Evolutionary conservation across 805 yeast species (phyloP), one percentile per base, ranked within the genome.

Genomic region (Pichia ethanolica): DNA sequence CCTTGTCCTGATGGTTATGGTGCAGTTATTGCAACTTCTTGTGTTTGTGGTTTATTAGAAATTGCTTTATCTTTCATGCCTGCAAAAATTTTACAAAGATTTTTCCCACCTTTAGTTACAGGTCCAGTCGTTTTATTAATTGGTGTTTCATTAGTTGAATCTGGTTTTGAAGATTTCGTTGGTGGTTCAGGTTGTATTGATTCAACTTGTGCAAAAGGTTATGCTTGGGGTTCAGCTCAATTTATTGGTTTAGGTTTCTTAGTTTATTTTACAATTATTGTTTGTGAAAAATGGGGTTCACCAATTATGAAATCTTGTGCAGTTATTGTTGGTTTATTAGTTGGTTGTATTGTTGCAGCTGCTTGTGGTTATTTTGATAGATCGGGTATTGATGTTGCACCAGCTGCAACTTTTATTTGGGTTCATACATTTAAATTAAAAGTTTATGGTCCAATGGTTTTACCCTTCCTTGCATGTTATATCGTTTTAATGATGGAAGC

Each of bases 291-390:
- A 63, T 89, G 85, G 76, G 97, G 97, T 30, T 81, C 97, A 25
- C 97, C 97, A 48, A 85, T 89, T 60, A 86, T 89, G 93, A 88
- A 86, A 63, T 86, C 95, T 2, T 89, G 96, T 75, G 93, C 97
- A 1, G 96, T 89, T 46, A 86, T 89, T 57, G 69, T 83, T 38
- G 97, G 97, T 36, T 71, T 89, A 51, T 69, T 90, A 30, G 81
- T 87, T 36, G 96, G 97, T 34, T 89, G 96, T 71, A 86, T 89
- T 53, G 93, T 89, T 44, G 96, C 93, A 36, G 95, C 95, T 52
- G 96, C 91, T 8, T 78, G 86, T 65, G 90, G 90, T 32, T 89
- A 89, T 70, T 89, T 89, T 63, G 75, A 76, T 54, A 68, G 72
- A 46, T 59, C 72, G 4, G 60, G 69, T 14, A 83, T 89, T 56